Evolutionary conservation across 352 stramenopile genomes (phyloP), one percentile per base, ranked within the genome.

Genomic region (Blastocystis sp.): DNA sequence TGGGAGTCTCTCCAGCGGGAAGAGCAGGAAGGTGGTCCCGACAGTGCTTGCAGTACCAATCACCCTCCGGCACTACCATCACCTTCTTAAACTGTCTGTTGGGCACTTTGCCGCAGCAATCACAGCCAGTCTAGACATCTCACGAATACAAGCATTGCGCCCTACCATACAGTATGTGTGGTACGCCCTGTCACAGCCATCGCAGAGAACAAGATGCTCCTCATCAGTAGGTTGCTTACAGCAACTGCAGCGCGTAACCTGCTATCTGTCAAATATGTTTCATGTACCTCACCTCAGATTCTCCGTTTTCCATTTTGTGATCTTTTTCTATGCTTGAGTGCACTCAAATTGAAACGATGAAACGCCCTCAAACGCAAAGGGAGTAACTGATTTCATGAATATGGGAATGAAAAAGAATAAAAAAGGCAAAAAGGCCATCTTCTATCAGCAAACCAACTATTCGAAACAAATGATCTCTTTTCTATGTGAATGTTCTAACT

Each of bases 121-220:
- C 72, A n/a, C 72, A 84, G 27, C 72, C 72, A 72, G 72, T 38
- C 72, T 84, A 69, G 8, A 64, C 27, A 24, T 18, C 9, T 72
- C 46, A 84, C 36, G 16, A 8, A 64, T 38, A 16, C 11, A 32
- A 4, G n/a, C 16, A 21, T 4, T 38, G 7, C 18, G 1, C 21
- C 40, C n/a, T 84, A 84, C 72, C 72, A 84, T 84, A 24, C 72
- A 84, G 57, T 71, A 84, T 4, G 72, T 84, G n/a, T 84, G 72
- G 67, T 84, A 84, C 9, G 72, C 72, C 18, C 29, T 21, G 32
- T 84, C 72, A 69, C 72, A 84, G 21, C 72, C 72, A 51, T 84
- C 72, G 36, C 72, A 84, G 36, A 84, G 72, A 54, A 84, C 72
- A 34, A 84, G 57, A 0, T 51, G 18, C 27, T 84, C 49, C 27